Conservation (phyloP, 805 yeast genomes). For the Tanozyma kutaoensis region DNA sequence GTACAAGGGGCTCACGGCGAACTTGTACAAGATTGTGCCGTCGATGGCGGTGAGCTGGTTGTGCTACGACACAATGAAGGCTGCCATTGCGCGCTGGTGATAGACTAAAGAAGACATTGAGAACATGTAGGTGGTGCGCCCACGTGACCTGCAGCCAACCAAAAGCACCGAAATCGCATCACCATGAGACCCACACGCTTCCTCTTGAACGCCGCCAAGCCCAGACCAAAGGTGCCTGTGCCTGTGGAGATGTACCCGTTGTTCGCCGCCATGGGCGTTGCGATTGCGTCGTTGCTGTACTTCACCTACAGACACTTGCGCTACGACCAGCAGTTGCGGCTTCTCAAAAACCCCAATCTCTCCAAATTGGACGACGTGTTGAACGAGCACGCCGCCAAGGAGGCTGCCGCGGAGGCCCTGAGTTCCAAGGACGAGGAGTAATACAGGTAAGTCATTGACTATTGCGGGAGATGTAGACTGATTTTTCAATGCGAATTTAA, state of each 20-base stretch:
- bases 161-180: constrained; percentile 1
- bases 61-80: constrained; percentile 62
- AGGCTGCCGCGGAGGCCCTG: too few relatives aligned
- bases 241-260: constrained; percentile 36
- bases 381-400: constrained; percentile 16
- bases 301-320: constrained; percentile 37
- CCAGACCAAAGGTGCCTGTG: constrained; percentile 9
- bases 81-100: constrained; percentile 17
- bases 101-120: too few relatives aligned
- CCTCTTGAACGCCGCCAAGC: constrained; percentile 27
- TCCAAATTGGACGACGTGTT: constrained; percentile 28
- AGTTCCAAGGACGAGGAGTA: constrained; percentile 9
- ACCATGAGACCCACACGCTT: constrained; percentile 27
- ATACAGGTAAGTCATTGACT: not conserved
- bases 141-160: constrained; percentile 1
- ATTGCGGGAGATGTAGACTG: too few relatives aligned
- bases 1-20: constrained; percentile 66
- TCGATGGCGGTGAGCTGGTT: constrained; percentile 96
- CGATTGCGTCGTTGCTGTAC: constrained; percentile 21
- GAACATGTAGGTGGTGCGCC: too few relatives aligned
- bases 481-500: too few relatives aligned
- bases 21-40: constrained; percentile 81
- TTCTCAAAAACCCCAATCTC: constrained; percentile 32
- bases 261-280: constrained; percentile 31
- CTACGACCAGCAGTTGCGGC: constrained; percentile 30